Conservation (phyloP, 805 yeast species). For the Pichia deserticola region DNA sequence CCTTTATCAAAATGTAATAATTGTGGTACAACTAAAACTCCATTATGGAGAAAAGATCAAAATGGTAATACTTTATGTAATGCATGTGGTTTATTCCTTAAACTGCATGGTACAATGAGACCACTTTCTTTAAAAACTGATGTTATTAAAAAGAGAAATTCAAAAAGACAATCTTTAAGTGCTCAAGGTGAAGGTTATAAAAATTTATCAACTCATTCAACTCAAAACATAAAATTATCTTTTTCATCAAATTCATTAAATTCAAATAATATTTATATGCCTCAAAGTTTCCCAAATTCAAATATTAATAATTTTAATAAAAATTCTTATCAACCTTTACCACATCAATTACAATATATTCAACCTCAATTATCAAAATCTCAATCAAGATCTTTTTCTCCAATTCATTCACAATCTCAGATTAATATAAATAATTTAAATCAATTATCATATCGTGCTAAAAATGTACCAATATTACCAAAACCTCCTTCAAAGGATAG, state of each 20-base stretch:
- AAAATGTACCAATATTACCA: conserved; percentile 30
- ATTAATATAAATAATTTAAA: neutral
- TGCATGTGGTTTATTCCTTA: conserved; percentile 56
- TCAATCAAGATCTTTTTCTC: neutral
- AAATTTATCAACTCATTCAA: conserved; percentile 4
- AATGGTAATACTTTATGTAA: conserved; percentile 54
- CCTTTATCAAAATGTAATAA: conserved; percentile 40
- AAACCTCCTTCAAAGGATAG: conserved; percentile 26
- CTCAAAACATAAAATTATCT: conserved; percentile 3
- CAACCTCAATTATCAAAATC: neutral
- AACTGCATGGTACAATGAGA: conserved; percentile 54
- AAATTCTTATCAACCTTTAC: neutral
- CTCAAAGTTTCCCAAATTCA: conserved; percentile 7
- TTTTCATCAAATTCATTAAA: neutral
- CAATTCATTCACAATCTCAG: conserved; percentile 1
- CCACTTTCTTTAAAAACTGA: conserved; percentile 60
- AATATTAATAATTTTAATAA: neutral
- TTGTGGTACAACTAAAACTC: conserved; percentile 54
- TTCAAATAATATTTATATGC: neutral
- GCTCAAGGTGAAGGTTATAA: conserved; percentile 14
- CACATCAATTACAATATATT: conserved; percentile 5
- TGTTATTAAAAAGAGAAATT: conserved; percentile 55
- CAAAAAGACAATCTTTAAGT: conserved; percentile 31
- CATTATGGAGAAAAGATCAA: conserved; percentile 56
- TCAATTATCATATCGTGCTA: conserved; percentile 13